Base-by-base conservation (phyloP, 2,329 filamentous ascomycete species). In the Botryotinia globosa region DNA sequence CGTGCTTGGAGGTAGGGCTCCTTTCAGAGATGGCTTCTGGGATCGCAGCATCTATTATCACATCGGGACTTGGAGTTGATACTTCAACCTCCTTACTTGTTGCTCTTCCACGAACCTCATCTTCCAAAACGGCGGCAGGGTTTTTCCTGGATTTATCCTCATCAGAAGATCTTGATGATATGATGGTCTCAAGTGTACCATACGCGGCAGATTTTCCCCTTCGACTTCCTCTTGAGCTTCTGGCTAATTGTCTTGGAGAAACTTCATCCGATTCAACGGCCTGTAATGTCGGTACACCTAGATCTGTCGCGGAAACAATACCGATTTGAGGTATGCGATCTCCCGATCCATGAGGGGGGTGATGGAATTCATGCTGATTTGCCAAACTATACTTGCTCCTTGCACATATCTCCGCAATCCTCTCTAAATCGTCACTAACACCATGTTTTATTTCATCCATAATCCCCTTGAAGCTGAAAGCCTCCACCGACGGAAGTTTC, bases 351-450 rank as follows among this genome's bases (percentile, higher is more conserved):
- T 90, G 89, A 22, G 89, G 89, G 20, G 86, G 83, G 73, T 90
- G 87, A 76, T 91, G 89, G 10, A 90, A 87, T 77, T 90, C 89
- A 77, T 91, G 90, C 78, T 91, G 89, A 79, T 90, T 90, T 80
- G 88, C 90, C 69, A 91, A 79, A 58, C 88, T 90, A 79, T 90
- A 91, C 61, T 87, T 85, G 20, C 88, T 90, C 48, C 87, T 84
- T 54, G 89, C 89, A 81, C 89, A 91, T 45, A 91, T 91, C 79
- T 91, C 89, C 18, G 89, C 89, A 77, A 91, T 91, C 58, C 88
- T 85, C 74, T 91, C 88, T 67, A 91, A 82, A 77, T 90, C 88
- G 20, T 88, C 83, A 69, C 84, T 84, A 73, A 90, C 87, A 12
- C 78, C 79, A 68, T 82, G 82, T 67, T 84, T 82, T 65, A 88